Base-by-base conservation (phyloP, 345 rosid species). In the Corchorus capsularis region DNA sequence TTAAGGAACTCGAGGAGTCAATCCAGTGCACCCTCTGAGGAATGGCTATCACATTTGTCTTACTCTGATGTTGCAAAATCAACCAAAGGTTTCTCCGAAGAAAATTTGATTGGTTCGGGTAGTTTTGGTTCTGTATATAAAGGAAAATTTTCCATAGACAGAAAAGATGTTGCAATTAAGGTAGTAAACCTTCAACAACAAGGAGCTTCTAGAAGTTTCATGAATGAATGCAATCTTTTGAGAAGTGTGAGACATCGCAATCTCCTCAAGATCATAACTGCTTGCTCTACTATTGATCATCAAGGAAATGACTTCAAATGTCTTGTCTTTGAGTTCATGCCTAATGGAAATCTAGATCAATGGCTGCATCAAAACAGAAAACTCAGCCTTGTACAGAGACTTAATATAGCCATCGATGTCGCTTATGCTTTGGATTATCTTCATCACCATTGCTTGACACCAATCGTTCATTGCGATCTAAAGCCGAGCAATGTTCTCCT, bases 401-500 rank as follows among this genome's bases (percentile, higher is more conserved):
- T 75, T 6, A 65, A 65, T 61, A 75, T 75, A 39, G 47, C 56
- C 63, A 64, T 65, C 19, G 78, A 64, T 39, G 53, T 75, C 13
- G 78, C 63, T 17, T 37, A 37, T 12, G 75, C 75, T 34, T 72
- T 57, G 61, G 62, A 63, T 4, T 35, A 63, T 63, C 77, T 74
- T 3, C 77, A 63, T 27, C 11, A 47, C 35, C 57, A 45, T 4
- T 49, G 19, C 12, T 15, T 45, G 12, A 50, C 60, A 7, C 60
- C 77, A 9, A 11, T 63, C 8, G 62, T 74, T 47, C 77, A 74
- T 9, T 73, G 68, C 16, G 76, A 73, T 32, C 6, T 73, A 32
- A 73, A 73, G 45, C 85, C 83, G 0, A 77, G 85, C 71, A 83
- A 83, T 41, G 41, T 79, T 34, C 82, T 82, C 17, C 78, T 84